Percentiles rank a stretch among this genome's conserved stretches.
phyloP scores from a whole-genome alignment of 2,329 filamentous ascomycete genomes.

The Aspergillus sp. region DNA sequence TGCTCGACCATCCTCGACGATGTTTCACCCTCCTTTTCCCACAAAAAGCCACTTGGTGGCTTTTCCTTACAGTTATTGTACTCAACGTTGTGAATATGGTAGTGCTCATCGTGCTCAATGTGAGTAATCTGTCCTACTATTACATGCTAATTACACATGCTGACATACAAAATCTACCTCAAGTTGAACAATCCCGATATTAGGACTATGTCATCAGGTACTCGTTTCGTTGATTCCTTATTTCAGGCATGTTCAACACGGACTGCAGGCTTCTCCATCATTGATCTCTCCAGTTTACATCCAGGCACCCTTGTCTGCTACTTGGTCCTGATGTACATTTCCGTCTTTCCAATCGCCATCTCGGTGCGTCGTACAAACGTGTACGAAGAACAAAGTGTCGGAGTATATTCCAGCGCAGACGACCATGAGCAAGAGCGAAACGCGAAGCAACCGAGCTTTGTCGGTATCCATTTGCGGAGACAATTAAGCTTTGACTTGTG shows the following conservation, averaged over 20 bases:
- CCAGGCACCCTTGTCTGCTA: constrained; percentile 91
- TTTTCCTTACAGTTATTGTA: constrained; percentile 75
- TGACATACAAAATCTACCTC: too few relatives aligned
- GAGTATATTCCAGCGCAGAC: constrained; percentile 58
- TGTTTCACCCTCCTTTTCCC: constrained; percentile 96
- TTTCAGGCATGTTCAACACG: constrained; percentile 87
- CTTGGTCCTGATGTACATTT: constrained; percentile 99
- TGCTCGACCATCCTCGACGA: constrained; percentile 88
- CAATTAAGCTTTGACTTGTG: constrained; percentile 96
- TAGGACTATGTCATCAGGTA: constrained; percentile 59
- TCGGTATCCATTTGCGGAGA: constrained; percentile 82
- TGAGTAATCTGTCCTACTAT: too few relatives aligned
- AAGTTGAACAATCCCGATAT: constrained; percentile 62
- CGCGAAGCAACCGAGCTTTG: constrained; percentile 66
- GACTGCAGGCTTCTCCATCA: constrained; percentile 80
- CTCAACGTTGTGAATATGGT: constrained; percentile 81
- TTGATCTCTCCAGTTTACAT: constrained; percentile 71
- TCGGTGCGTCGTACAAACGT: constrained; percentile 91
- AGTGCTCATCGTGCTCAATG: constrained; percentile 85
- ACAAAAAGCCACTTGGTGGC: constrained; percentile 85
- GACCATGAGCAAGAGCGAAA: constrained; percentile 46
- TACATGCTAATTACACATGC: too few relatives aligned
- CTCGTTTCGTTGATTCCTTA: constrained; percentile 74
- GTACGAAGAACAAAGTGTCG: constrained; percentile 72
- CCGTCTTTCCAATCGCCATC: constrained; percentile 93